Base-by-base conservation (phyloP, 2,329 filamentous ascomycete genomes). In the Exophiala mesophila region DNA sequence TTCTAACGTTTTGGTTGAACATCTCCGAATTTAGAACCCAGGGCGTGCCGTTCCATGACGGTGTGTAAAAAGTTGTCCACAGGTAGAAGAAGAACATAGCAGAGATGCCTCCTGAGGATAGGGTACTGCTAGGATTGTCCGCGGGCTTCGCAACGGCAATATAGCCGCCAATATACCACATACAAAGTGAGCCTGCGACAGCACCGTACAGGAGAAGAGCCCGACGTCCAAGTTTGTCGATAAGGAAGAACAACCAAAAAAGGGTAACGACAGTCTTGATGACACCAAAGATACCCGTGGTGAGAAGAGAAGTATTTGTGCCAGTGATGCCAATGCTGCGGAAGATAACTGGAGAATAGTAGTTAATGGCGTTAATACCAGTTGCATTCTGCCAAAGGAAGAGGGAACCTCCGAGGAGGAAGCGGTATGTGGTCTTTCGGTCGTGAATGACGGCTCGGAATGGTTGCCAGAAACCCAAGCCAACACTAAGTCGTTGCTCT, bases 301-400 rank as follows among this genome's bases (percentile, higher is more conserved):
- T 85, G 24, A 83, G 65, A 49, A 83, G 70, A 9, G 72, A 70
- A 3, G 72, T 73, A 40, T 74, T 82, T 17, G 74, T 77, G 4
- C 77, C 76, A 1, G 63, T 71, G 10, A 85, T 67, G 10, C 82
- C 81, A 29, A 85, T 75, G 9, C 72, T 76, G 47, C 73, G 73
- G 70, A 88, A 86, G 7, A 87, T 76, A 0, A 76, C 82, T 0
- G 83, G 82, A 1, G 69, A 73, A 63, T 83, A 86, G 65, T 87
- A 88, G 68, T 87, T 88, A 67, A 85, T 82, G 15, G 83, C 83
- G 54, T 56, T 56, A 67, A 88, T 88, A 2, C 84, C 84, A 3
- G 69, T 73, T 36, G 81, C 81, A 55, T 90, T 90, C 63, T 90
- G 85, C 73, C 80, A 88, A 39, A 89, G 68, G 70, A 89, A 89